phyloP scores from a whole-genome alignment of 2,329 filamentous ascomycete genomes.

The Claviceps cyperi region DNA sequence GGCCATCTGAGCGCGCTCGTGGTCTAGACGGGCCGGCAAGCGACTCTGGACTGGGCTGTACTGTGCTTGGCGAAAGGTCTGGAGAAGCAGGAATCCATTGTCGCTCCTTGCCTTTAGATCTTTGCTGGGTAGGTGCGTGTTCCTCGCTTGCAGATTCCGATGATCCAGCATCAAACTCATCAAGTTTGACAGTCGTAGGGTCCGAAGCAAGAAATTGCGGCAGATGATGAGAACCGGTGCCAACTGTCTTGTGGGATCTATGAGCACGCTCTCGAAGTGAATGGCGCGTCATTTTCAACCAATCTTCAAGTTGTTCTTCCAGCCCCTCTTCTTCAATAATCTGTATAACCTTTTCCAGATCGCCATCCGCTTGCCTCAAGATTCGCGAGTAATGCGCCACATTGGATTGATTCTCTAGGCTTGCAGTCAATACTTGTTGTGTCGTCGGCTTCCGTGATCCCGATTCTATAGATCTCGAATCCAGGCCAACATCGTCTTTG shows the following conservation, averaged over 20 bases:
- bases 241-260: neutral
- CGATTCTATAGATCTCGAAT: neutral
- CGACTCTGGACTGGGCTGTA: constrained; percentile 5
- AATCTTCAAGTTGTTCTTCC: constrained; percentile 42
- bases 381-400: constrained; percentile 31
- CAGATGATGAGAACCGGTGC: neutral
- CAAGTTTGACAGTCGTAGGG: neutral
- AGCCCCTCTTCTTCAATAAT: constrained; percentile 48
- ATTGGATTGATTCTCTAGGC: constrained; percentile 11
- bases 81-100: constrained; percentile 6
- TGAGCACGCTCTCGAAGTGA: constrained; percentile 13
- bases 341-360: constrained; percentile 41
- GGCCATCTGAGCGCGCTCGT: constrained; percentile 43
- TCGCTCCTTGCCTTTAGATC: constrained; percentile 15
- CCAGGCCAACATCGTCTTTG: neutral
- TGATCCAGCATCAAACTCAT: neutral
- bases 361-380: constrained; percentile 44
- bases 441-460: neutral
- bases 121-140: neutral
- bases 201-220: neutral
- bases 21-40: constrained; percentile 23
- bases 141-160: neutral
- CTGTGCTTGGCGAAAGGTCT: constrained; percentile 5
- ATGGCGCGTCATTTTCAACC: constrained; percentile 37
- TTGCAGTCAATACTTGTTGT: neutral